Evolutionary conservation across 1,284 basidiomycete species (phyloP).

Genomic region (Paramarasmius palmivorus): DNA sequence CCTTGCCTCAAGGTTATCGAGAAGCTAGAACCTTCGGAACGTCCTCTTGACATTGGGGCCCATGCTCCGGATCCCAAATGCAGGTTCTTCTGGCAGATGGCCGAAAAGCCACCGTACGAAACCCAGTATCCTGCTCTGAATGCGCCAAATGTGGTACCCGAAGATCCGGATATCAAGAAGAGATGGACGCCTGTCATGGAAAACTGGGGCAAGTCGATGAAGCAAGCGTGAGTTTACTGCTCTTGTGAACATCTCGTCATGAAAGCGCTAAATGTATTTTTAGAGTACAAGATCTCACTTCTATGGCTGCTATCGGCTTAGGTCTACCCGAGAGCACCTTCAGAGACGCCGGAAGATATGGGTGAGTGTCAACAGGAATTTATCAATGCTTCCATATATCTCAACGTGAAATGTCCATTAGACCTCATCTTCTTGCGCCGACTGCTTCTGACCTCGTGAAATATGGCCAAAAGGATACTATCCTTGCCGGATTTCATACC

Average conservation of each 20-base stretch:
- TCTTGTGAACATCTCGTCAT: neutral
- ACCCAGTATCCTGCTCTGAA: constrained; percentile 76
- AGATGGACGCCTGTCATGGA: constrained; percentile 73
- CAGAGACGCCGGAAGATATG: constrained; percentile 77
- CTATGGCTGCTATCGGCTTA: constrained; percentile 83
- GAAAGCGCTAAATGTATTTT: constrained; percentile 4
- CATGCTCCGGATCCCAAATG: constrained; percentile 90
- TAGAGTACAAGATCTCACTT: constrained; percentile 78
- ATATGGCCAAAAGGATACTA: constrained; percentile 75
- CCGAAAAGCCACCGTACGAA: constrained; percentile 71
- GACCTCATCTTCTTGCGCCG: constrained; percentile 86
- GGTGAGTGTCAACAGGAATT: constrained; percentile 44
- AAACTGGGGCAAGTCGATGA: constrained; percentile 86
- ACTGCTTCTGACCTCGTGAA: constrained; percentile 86
- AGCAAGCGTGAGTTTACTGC: constrained; percentile 71
- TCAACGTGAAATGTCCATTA: constrained; percentile 32
- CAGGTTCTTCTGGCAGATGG: constrained; percentile 91
- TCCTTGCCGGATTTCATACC: constrained; percentile 90
- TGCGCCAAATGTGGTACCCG: constrained; percentile 79
- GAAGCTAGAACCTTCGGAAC: constrained; percentile 69
- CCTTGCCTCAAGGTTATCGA: constrained; percentile 74
- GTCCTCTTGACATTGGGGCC: constrained; percentile 78
- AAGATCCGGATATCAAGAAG: constrained; percentile 49
- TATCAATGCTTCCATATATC: neutral
- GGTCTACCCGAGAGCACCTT: constrained; percentile 70